Percentiles rank a stretch among this genome's conserved stretches.
Conservation (phyloP, 2,329 filamentous ascomycete genomes). For the Trichoderma sp. region DNA sequence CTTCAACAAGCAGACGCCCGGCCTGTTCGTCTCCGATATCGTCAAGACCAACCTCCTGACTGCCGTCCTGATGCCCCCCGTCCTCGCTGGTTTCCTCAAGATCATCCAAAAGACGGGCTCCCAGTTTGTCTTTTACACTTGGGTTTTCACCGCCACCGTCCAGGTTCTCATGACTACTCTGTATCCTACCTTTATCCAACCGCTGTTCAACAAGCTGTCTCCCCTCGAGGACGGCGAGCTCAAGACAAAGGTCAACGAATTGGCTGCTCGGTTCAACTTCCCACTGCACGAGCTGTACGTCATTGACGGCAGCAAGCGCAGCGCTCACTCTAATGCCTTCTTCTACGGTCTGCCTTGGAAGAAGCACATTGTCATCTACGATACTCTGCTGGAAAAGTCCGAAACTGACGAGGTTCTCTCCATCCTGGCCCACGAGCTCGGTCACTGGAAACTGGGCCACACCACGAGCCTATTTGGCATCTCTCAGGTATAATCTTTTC, state of each 20-base stretch:
- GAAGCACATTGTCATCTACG: slow-evolving; percentile 99
- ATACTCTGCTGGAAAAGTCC: slow-evolving; percentile 95
- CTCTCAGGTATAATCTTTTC: slow-evolving; percentile 61
- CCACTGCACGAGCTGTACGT: slow-evolving; percentile 91
- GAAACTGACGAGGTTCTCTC: slow-evolving; percentile 90
- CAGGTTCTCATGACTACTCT: slow-evolving; percentile 95
- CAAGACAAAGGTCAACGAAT: slow-evolving; percentile 82
- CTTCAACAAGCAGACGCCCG: slow-evolving; percentile 96
- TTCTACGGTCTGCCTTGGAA: slow-evolving; percentile 99
- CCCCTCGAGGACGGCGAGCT: slow-evolving; percentile 84
- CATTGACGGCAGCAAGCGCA: slow-evolving; percentile 88
- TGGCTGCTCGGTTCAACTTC: slow-evolving; percentile 84
- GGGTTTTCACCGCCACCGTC: slow-evolving; percentile 85
- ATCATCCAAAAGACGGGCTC: slow-evolving; percentile 94
- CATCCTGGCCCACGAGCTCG: slow-evolving; percentile 91
- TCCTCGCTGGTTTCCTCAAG: slow-evolving; percentile 87
- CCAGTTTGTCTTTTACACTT: slow-evolving; percentile 97
- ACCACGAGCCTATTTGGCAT: slow-evolving; percentile 90
- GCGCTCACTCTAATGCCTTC: slow-evolving; percentile 86
- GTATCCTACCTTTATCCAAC: slow-evolving; percentile 91
- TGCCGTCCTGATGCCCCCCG: slow-evolving; percentile 77
- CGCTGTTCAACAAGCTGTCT: slow-evolving; percentile 97
- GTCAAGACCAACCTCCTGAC: slow-evolving; percentile 86
- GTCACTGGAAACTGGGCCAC: slow-evolving; percentile 95
- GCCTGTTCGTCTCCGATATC: slow-evolving; percentile 85